Evolutionary conservation across 1,284 basidiomycete species (phyloP).

Genomic region (Puccinia polysora): DNA sequence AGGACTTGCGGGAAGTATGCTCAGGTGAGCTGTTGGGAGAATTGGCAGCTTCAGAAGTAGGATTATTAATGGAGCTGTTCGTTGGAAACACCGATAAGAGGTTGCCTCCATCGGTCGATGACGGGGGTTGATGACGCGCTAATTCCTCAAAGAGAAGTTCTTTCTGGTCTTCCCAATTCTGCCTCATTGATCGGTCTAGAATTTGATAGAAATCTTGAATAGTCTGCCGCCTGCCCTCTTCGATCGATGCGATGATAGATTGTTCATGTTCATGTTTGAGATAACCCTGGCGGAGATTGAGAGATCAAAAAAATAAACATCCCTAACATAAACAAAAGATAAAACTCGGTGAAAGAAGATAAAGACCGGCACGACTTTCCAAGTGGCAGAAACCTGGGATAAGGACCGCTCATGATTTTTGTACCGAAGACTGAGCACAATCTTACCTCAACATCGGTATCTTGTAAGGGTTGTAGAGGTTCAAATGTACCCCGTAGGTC

Average conservation of each 20-base stretch:
- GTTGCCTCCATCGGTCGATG: constrained; percentile 11
- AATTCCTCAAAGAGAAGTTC: constrained; percentile 84
- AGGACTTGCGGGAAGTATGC: constrained; percentile 42
- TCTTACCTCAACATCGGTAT: constrained; percentile 69
- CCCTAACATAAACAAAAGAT: background rate
- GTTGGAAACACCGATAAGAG: constrained; percentile 42
- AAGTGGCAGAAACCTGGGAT: background rate
- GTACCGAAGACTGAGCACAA: no score
- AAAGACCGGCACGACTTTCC: background rate
- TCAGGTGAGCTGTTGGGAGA: constrained; percentile 31
- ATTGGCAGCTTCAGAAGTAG: constrained; percentile 6
- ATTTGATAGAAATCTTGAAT: constrained; percentile 77
- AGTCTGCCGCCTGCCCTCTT: constrained; percentile 72
- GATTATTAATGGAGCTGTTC: constrained; percentile 39
- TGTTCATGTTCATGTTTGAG: constrained; percentile 88
- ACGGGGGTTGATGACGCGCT: constrained; percentile 59
- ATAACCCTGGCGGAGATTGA: constrained; percentile 58
- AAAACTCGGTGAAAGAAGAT: background rate
- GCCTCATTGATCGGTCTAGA: constrained; percentile 68
- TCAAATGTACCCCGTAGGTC: constrained; percentile 81
- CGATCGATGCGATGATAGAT: constrained; percentile 85
- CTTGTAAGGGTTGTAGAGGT: constrained; percentile 77
- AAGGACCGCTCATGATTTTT: no score
- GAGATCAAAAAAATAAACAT: background rate
- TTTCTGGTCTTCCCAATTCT: constrained; percentile 86